These are phyloP conservation scores for Lolium perenne DNA, from an alignment of 176 grass and related monocot species.

Conservation along the genomic window DNA sequence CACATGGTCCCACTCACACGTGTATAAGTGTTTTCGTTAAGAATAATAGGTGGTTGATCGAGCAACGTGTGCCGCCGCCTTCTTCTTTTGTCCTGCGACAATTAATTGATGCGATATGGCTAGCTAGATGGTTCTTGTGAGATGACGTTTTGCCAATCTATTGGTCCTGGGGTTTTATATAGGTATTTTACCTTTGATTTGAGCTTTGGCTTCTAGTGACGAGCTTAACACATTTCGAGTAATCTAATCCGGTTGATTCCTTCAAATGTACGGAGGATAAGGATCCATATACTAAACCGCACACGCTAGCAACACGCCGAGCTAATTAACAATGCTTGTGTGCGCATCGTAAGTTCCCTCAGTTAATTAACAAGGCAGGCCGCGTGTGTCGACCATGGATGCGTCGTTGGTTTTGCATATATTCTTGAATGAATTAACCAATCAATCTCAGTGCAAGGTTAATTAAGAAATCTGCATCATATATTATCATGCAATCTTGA, in stretches of 20 bases:
- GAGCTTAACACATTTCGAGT: neutral
- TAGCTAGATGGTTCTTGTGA: neutral
- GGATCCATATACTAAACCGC: neutral
- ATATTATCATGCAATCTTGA: neutral
- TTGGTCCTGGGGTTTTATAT: neutral
- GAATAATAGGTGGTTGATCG: constrained; percentile 3
- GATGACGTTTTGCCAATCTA: constrained; percentile 16
- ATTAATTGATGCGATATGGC: neutral
- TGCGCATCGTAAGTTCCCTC: neutral
- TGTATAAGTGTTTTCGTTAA: neutral
- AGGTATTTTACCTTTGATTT: too few species aligned
- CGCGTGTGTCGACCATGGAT: constrained; percentile 31
- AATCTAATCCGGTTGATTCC: neutral
- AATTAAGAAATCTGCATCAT: neutral
- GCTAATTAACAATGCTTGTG: neutral
- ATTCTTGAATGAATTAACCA: neutral
- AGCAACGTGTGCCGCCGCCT: constrained; percentile 16
- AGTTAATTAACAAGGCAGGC: constrained; percentile 17
- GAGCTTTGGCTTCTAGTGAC: neutral
- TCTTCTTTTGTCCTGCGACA: neutral
- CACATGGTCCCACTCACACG: neutral
- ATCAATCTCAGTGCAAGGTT: neutral
- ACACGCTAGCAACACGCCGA: neutral
- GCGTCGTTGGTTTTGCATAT: neutral
- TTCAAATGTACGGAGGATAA: constrained; percentile 8